Conservation (phyloP, 345 rosid species). For the Syzygium grande region DNA sequence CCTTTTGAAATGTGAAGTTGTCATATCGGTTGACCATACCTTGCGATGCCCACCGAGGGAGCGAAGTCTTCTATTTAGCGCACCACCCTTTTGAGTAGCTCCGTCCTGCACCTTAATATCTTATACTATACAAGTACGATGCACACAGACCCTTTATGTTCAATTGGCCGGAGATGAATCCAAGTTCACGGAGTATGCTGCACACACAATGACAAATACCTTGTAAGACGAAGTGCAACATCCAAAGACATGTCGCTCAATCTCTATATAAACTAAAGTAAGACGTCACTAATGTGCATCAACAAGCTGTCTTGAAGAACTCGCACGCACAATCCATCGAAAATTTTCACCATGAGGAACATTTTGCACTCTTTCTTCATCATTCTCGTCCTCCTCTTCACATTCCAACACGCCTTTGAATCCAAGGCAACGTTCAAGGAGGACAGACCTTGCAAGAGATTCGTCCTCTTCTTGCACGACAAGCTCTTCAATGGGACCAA, state of each 20-base stretch:
- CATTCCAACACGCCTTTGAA: slow-evolving; percentile 14
- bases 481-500: slow-evolving; percentile 35
- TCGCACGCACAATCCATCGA: neutral
- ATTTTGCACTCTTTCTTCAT: neutral
- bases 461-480: slow-evolving; percentile 47
- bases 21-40: too few relatives aligned
- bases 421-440: slow-evolving; percentile 1
- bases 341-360: neutral
- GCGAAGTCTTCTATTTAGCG: too few relatives aligned
- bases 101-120: neutral
- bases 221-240: neutral
- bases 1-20: too few relatives aligned
- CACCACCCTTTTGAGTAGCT: neutral
- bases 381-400: slow-evolving; percentile 8
- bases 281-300: neutral
- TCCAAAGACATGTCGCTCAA: neutral
- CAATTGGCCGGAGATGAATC: neutral
- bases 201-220: neutral
- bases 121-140: neutral
- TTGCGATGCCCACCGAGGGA: too few relatives aligned
- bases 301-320: neutral
- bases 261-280: neutral
- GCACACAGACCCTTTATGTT: neutral
- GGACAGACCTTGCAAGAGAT: slow-evolving; percentile 38
- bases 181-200: neutral